These are phyloP conservation scores for Neurospora cerealis DNA, from an alignment of 495 filamentous ascomycete genomes.

Conservation along the genomic window DNA sequence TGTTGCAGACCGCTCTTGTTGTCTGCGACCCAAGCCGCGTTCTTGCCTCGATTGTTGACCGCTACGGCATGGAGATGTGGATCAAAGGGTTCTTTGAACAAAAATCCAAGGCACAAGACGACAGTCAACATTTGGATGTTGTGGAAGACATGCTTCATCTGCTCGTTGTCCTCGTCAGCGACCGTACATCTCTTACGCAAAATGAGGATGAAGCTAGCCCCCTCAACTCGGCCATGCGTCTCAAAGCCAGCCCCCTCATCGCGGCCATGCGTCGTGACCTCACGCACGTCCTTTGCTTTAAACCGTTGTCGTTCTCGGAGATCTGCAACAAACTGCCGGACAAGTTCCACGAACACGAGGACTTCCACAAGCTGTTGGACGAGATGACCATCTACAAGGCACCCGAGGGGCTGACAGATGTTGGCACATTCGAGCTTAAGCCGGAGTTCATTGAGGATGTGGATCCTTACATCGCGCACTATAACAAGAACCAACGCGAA, in stretches of 20 bases:
- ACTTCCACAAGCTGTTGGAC: slow-evolving; percentile 69
- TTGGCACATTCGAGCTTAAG: slow-evolving; percentile 89
- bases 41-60: slow-evolving; percentile 81
- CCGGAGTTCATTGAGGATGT: slow-evolving; percentile 72
- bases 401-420: slow-evolving; percentile 84
- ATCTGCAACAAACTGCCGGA: slow-evolving; percentile 73
- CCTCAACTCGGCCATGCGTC: slow-evolving; percentile 60
- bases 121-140: slow-evolving; percentile 78
- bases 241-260: slow-evolving; percentile 46
- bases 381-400: slow-evolving; percentile 82
- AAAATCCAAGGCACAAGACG: slow-evolving; percentile 59
- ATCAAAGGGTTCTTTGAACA: slow-evolving; percentile 68
- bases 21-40: slow-evolving; percentile 76
- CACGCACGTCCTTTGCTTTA: slow-evolving; percentile 90
- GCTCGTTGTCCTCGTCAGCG: slow-evolving; percentile 80
- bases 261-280: slow-evolving; percentile 79
- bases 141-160: slow-evolving; percentile 94
- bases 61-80: slow-evolving; percentile 87
- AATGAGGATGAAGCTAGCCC: slow-evolving; percentile 55
- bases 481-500: slow-evolving; percentile 93
- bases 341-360: slow-evolving; percentile 71
- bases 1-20: slow-evolving; percentile 84
- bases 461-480: slow-evolving; percentile 91
- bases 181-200: slow-evolving; percentile 70
- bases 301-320: slow-evolving; percentile 88